These are phyloP conservation scores for Clonostachys byssicola DNA, from an alignment of 2,329 filamentous ascomycete genomes.

Conservation along the genomic window DNA sequence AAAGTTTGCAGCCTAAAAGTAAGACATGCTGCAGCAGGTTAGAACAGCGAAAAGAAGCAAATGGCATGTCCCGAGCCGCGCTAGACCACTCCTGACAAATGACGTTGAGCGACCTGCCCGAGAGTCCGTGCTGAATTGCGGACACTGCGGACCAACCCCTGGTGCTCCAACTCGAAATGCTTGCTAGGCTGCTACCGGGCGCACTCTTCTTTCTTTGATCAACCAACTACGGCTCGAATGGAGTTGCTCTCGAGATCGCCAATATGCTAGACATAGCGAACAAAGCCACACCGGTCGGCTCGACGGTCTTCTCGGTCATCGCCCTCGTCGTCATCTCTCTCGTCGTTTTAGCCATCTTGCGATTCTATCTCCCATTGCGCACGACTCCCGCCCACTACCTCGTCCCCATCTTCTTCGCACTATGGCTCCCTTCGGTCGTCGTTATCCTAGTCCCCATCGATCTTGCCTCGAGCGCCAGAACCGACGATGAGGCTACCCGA, in stretches of 20 bases:
- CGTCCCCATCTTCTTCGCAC: constrained; percentile 91
- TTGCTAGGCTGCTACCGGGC: too few species aligned
- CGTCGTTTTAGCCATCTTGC: constrained; percentile 77
- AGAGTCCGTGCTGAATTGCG: too few species aligned
- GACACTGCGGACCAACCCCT: too few species aligned
- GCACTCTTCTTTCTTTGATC: too few species aligned
- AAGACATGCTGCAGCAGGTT: not conserved
- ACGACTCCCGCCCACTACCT: constrained; percentile 86
- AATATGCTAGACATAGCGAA: constrained; percentile 35
- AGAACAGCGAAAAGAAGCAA: too few species aligned
- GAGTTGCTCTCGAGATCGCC: not conserved
- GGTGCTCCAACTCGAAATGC: too few species aligned
- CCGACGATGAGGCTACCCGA: constrained; percentile 64
- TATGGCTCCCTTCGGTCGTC: constrained; percentile 87
- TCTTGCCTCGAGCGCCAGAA: constrained; percentile 77
- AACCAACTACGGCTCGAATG: constrained; percentile 1
- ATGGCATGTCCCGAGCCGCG: too few species aligned
- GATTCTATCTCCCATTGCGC: constrained; percentile 86
- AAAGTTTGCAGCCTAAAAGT: too few species aligned
- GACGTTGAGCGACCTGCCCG: too few species aligned
- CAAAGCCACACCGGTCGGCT: constrained; percentile 65
- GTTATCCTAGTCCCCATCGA: constrained; percentile 93
- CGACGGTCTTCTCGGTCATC: constrained; percentile 71
- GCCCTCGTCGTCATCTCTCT: constrained; percentile 71
- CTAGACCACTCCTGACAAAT: too few species aligned